Evolutionary conservation across 805 yeast genomes (phyloP), one percentile per base, ranked within the genome.

Genomic region (Suhomyces xylopsoci): DNA sequence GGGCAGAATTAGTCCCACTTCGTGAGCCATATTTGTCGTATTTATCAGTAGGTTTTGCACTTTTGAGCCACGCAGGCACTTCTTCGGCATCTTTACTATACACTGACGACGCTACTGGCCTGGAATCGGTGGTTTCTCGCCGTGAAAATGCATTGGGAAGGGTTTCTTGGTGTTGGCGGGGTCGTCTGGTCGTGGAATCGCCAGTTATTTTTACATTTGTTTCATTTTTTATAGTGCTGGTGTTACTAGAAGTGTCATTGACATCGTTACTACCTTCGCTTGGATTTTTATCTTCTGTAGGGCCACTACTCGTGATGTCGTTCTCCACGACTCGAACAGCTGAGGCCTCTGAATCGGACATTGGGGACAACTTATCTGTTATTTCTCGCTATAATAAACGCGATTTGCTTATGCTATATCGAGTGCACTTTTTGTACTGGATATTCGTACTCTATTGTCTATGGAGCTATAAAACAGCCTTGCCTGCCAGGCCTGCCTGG

Each of bases 21-120:
- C 64, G 54, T n/a, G 61, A 8, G 1, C 78, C 78, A 55, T 74
- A 74, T 55, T 72, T 71, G 51, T 70, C 78, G 58, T 75, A 75
- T 55, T 73, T 75, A 45, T 63, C 61, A 2, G 57, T 51, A 8
- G 58, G 59, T 43, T 61, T 64, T 17, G 58, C 58, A 9, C 64
- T 60, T 52, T 67, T 69, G 65, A 73, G 61, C 79, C 79, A 75
- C 2, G 74, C 76, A 2, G 79, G 79, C 3, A 62, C 55, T 3
- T 64, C 65, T 47, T 58, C 59, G 12, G 56, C 55, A 30, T 61
- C 61, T 9, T 60, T 67, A 8, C 61, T 54, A 55, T 69, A 72
- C n/a, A 62, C 68, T 1, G 73, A 68, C 3, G 65, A 36, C 1
- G 52, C 19, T 6, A 20, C 12, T 10, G 40, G 28, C 6, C 30